Percentiles rank a stretch among this genome's conserved stretches.
phyloP scores from a whole-genome alignment of 1,284 basidiomycete species.

The Clitocybe nebularis region DNA sequence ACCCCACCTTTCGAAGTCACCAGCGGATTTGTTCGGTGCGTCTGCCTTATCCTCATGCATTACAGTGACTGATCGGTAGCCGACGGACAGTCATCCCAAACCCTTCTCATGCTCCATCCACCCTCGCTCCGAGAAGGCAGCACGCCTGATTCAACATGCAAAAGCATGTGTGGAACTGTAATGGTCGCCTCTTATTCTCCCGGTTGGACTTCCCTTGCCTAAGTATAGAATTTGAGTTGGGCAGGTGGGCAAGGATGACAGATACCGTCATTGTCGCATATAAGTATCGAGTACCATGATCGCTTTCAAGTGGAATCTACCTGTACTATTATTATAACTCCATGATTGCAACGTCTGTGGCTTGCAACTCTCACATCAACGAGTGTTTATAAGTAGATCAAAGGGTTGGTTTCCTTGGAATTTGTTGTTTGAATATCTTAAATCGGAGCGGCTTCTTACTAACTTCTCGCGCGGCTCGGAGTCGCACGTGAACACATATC shows the following conservation, averaged over 20 bases:
- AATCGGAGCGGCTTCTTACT: neutral
- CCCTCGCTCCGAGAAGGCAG: conserved; percentile 25
- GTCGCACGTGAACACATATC: too few relatives aligned
- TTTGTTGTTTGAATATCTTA: neutral
- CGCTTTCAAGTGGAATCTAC: too few relatives aligned
- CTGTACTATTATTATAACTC: too few relatives aligned
- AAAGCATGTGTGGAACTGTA: conserved; percentile 17
- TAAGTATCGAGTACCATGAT: neutral
- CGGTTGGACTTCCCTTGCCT: too few relatives aligned
- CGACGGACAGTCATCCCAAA: conserved; percentile 32
- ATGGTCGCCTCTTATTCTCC: neutral
- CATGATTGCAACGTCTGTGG: too few relatives aligned
- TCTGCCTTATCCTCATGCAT: conserved; percentile 4
- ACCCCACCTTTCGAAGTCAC: conserved; percentile 28
- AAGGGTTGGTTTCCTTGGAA: too few relatives aligned
- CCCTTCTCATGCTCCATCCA: conserved; percentile 29
- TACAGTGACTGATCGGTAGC: neutral
- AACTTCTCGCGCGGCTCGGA: neutral
- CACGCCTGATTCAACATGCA: conserved; percentile 23
- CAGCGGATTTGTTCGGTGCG: conserved; percentile 35
- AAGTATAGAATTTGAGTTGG: neutral
- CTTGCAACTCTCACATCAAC: too few relatives aligned
- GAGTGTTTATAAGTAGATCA: too few relatives aligned
- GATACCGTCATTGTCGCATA: neutral
- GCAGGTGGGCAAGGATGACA: neutral